A percentile compares a stretch with the other conserved stretches of the same genome.
These are phyloP conservation scores for Trichomonascaceae sp. DNA, from an alignment of 1,139 yeast genomes.

Conservation along the genomic window DNA sequence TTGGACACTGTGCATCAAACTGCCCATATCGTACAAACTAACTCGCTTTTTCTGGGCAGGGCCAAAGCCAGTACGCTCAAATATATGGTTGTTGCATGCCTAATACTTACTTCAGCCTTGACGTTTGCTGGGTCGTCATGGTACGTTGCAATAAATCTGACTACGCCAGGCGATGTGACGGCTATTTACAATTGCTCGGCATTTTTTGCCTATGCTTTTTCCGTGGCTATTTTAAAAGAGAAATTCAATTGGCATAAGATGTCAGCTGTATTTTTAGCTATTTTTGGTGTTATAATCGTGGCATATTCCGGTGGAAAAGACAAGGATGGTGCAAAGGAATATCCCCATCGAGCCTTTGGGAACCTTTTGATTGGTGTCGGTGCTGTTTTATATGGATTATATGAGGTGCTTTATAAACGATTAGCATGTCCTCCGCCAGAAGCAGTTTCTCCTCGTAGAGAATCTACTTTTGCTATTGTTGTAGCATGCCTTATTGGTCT, in stretches of 20 bases:
- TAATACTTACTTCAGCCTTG: slow-evolving; percentile 49
- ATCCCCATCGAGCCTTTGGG: slow-evolving; percentile 64
- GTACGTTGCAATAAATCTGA: slow-evolving; percentile 77
- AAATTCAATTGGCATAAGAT: slow-evolving; percentile 59
- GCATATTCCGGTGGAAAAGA: slow-evolving; percentile 49
- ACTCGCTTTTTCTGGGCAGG: slow-evolving; percentile 30
- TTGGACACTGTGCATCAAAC: slow-evolving; percentile 48
- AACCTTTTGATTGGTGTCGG: slow-evolving; percentile 68
- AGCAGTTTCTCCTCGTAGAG: slow-evolving; percentile 46
- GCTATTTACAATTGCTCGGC: slow-evolving; percentile 90
- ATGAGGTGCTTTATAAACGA: slow-evolving; percentile 77
- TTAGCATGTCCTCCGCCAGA: slow-evolving; percentile 65
- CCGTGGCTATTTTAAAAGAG: slow-evolving; percentile 66
- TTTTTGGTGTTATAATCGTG: slow-evolving; percentile 70
- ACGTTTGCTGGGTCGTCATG: slow-evolving; percentile 78
- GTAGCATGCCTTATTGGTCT: slow-evolving; percentile 55
- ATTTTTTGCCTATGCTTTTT: slow-evolving; percentile 79
- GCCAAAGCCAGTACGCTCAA: slow-evolving; percentile 41
- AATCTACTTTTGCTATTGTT: slow-evolving; percentile 53
- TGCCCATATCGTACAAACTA: slow-evolving; percentile 38
- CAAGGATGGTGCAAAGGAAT: slow-evolving; percentile 26
- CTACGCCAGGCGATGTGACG: slow-evolving; percentile 81
- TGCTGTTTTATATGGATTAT: slow-evolving; percentile 77
- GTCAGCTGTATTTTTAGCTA: slow-evolving; percentile 62
- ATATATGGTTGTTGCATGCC: slow-evolving; percentile 43